Conservation (phyloP, 441 rosid species). For the Corymbia calophylla region DNA sequence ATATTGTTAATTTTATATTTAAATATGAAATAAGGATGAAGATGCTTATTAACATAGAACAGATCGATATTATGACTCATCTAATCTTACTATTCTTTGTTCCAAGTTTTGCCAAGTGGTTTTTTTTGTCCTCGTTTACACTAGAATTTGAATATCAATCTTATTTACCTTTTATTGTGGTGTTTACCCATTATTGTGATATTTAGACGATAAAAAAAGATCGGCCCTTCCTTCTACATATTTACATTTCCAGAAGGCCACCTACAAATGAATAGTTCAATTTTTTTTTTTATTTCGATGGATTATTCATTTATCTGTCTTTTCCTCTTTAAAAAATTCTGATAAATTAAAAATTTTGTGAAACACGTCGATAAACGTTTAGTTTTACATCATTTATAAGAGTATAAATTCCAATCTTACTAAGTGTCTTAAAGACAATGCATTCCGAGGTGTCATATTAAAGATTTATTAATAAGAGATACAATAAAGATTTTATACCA, state of each 20-base stretch:
- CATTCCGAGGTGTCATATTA: not conserved
- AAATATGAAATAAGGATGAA: not conserved
- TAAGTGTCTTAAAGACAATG: not conserved
- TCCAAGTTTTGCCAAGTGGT: not conserved
- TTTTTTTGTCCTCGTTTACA: not conserved
- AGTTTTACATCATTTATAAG: too few relatives aligned
- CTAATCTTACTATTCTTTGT: not conserved
- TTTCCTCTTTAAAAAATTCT: too few relatives aligned
- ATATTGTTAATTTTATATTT: accelerated
- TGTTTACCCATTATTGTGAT: not conserved
- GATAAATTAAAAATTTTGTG: too few relatives aligned
- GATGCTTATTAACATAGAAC: not conserved
- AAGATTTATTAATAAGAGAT: not conserved
- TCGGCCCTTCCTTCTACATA: not conserved
- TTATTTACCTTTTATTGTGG: not conserved
- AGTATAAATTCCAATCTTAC: too few relatives aligned
- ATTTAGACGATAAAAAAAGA: too few relatives aligned
- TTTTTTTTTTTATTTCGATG: not conserved
- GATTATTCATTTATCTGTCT: too few relatives aligned
- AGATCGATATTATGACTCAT: not conserved
- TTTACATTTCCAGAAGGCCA: not conserved
- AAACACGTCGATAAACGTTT: too few relatives aligned
- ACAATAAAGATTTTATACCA: not conserved
- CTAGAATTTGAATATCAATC: not conserved
- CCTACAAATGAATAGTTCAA: not conserved